Conservation (phyloP, 768 basidiomycete genomes). For the Daedaleopsis sinensis region DNA sequence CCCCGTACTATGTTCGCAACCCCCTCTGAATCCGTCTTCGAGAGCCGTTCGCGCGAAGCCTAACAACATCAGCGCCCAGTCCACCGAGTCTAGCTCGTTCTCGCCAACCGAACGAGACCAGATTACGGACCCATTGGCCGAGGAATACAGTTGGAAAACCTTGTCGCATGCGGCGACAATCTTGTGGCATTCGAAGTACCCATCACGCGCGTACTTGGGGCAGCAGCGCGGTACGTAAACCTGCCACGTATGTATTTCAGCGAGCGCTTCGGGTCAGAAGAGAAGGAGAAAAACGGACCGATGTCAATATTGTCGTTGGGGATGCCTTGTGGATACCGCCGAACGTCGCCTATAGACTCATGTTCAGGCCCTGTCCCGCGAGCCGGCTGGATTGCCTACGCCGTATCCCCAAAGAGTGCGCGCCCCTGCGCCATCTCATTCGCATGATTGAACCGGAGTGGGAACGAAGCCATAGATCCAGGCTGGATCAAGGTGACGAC, state of each 20-base stretch:
- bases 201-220: conserved; percentile 78
- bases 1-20: conserved; percentile 16
- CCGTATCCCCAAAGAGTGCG: conserved; percentile 95
- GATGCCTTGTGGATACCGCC: conserved; percentile 58
- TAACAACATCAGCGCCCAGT: conserved; percentile 78
- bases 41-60: neutral
- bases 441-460: conserved; percentile 84
- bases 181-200: conserved; percentile 87
- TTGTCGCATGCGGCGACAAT: conserved; percentile 87
- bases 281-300: conserved; percentile 48
- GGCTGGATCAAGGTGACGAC: conserved; percentile 70
- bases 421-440: conserved; percentile 60
- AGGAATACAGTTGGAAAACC: conserved; percentile 84
- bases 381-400: conserved; percentile 94
- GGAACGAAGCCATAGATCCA: conserved; percentile 85
- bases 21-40: conserved; percentile 15
- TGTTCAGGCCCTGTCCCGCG: conserved; percentile 94
- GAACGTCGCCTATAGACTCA: conserved; percentile 90
- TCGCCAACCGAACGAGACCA: conserved; percentile 88
- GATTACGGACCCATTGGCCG: conserved; percentile 68
- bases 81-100: conserved; percentile 85
- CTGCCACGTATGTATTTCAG: conserved; percentile 36
- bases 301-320: conserved; percentile 78
- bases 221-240: conserved; percentile 72
- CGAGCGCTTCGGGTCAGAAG: neutral